A percentile compares a stretch with the other conserved stretches of the same genome.
These are phyloP conservation scores for Mycena sanguinolenta DNA, from an alignment of 768 basidiomycete genomes.

Conservation along the genomic window DNA sequence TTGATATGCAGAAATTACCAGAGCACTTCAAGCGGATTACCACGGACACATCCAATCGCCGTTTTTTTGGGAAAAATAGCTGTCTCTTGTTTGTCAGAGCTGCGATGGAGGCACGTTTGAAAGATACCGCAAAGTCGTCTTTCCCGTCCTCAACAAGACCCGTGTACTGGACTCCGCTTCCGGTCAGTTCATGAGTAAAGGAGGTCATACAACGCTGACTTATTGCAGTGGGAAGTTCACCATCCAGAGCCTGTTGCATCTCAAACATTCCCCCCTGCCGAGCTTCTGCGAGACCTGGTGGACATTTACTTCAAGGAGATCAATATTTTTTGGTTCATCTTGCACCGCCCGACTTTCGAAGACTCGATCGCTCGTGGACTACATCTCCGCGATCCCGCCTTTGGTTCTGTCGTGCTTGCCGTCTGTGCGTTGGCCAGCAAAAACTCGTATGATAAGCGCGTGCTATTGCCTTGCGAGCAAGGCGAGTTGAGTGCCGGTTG, in stretches of 20 bases:
- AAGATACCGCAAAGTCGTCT: no score
- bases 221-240: constrained; percentile 25
- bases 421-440: constrained; percentile 66
- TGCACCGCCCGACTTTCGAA: constrained; percentile 67
- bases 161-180: constrained; percentile 12
- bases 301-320: constrained; percentile 62
- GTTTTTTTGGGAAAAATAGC: constrained; percentile 33
- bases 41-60: constrained; percentile 10
- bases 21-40: constrained; percentile 23
- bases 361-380: constrained; percentile 50
- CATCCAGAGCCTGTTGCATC: constrained; percentile 1
- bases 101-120: not conserved
- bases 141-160: constrained; percentile 11
- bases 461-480: constrained; percentile 41
- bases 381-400: constrained; percentile 54
- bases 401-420: constrained; percentile 61
- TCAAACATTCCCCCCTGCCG: constrained; percentile 31
- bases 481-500: constrained; percentile 54
- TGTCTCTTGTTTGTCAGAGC: constrained; percentile 9
- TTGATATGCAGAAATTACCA: constrained; percentile 24
- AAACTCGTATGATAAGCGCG: constrained; percentile 56
- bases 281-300: constrained; percentile 56
- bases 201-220: not conserved
- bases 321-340: constrained; percentile 57
- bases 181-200: constrained; percentile 12